Base-by-base conservation (phyloP, 306 rosid genomes). In the Rosa chinensis region DNA sequence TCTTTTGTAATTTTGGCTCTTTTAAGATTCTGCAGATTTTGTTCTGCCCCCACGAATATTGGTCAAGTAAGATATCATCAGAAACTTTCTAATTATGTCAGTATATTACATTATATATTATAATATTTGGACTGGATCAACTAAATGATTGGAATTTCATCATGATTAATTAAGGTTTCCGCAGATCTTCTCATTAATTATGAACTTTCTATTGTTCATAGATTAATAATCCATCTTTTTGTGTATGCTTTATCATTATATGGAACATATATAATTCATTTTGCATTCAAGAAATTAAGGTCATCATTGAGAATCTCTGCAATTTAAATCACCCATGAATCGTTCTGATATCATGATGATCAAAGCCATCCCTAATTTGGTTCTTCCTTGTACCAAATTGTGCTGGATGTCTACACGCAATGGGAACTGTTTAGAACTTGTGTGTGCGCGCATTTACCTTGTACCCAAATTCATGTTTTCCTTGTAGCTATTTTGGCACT, bases 1-100 rank as follows among this genome's bases (percentile, higher is more conserved):
- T 72, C 52, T 43, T 74, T 73, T 74, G 16, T 73, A 72, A 40
- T 84, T 69, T 78, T 84, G 85, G 50, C 74, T 79, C 74, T 85
- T 84, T 66, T 76, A 81, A 84, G 89, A 84, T 84, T 82, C 81
- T 83, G 80, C 73, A 83, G 82, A 87, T 80, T 86, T 78, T 85
- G 21, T 87, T 76, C 81, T 82, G 77, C 84, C 78, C 76, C 84
- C 81, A 69, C 62, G 79, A 61, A 73, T 84, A 70, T 82, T 78
- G 78, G 81, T 86, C 77, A 82, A 86, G 84, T 84, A 75, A 82
- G 82, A 73, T 77, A 77, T 81, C 49, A 32, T 47, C 72, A 32
- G 61, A 14, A 13, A 75, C 43, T 58, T 59, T 58, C 43, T 66
- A 18, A 66, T 4, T 58, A 74, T 43, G 53, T 58, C 53, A 9